These are phyloP conservation scores for Mucor sp. DNA, from an alignment of 371 early-diverging fungal genomes.

Conservation along the genomic window DNA sequence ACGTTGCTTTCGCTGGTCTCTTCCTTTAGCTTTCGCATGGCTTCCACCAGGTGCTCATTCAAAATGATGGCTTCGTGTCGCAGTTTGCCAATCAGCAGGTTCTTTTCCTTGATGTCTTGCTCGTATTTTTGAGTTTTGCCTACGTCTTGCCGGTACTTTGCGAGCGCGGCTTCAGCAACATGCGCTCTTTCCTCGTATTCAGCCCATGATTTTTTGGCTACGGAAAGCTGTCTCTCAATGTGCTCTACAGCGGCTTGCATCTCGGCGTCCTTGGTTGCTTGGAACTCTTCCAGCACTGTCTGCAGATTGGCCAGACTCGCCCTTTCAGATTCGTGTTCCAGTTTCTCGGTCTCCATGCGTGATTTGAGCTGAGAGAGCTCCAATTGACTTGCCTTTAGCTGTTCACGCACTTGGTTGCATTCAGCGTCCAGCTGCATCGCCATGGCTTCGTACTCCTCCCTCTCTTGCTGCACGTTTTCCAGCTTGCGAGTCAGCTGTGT, in stretches of 20 bases:
- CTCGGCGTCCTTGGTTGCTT: slow-evolving; percentile 78
- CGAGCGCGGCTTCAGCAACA: slow-evolving; percentile 61
- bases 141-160: slow-evolving; percentile 61
- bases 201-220: slow-evolving; percentile 52
- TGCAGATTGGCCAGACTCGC: slow-evolving; percentile 82
- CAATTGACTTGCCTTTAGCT: slow-evolving; percentile 32
- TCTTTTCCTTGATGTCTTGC: slow-evolving; percentile 76
- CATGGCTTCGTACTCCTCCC: slow-evolving; percentile 67
- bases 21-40: slow-evolving; percentile 82
- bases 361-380: slow-evolving; percentile 43
- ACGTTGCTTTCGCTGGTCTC: slow-evolving; percentile 79
- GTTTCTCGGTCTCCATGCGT: slow-evolving; percentile 29
- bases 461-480: slow-evolving; percentile 28
- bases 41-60: slow-evolving; percentile 83
- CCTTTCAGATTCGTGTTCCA: slow-evolving; percentile 61
- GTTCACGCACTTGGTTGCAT: slow-evolving; percentile 51
- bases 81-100: slow-evolving; percentile 73
- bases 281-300: slow-evolving; percentile 84
- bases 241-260: slow-evolving; percentile 77
- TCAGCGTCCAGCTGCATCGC: slow-evolving; percentile 61
- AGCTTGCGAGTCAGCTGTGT: slow-evolving; percentile 19
- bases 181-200: slow-evolving; percentile 64
- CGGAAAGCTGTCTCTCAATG: slow-evolving; percentile 60
- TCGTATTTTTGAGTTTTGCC: slow-evolving; percentile 67
- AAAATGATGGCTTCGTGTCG: slow-evolving; percentile 84